These are phyloP conservation scores for Penicillium manginii DNA, from an alignment of 495 filamentous ascomycete genomes.

Conservation along the genomic window DNA sequence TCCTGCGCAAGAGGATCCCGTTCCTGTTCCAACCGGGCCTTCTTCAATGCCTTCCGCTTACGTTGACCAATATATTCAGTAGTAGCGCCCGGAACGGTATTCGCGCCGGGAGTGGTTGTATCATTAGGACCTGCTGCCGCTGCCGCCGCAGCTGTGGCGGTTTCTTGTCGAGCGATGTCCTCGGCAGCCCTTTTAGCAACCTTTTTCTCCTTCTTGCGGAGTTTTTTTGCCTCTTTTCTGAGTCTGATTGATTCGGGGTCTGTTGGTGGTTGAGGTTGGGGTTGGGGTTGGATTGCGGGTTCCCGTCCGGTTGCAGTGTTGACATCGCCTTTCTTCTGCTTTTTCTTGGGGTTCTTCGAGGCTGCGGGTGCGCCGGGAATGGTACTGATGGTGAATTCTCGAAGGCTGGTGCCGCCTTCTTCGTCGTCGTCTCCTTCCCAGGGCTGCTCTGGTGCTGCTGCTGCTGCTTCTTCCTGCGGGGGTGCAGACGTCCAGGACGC, in stretches of 20 bases:
- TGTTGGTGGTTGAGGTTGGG: neutral
- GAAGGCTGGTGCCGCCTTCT: conserved; percentile 23
- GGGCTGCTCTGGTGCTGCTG: conserved; percentile 5
- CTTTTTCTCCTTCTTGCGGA: conserved; percentile 28
- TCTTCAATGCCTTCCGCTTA: neutral
- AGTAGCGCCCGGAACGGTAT: too few species aligned
- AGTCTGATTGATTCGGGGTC: conserved; percentile 16
- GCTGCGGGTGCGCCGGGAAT: neutral
- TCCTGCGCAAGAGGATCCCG: neutral
- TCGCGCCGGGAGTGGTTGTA: too few species aligned
- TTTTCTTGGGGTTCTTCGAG: neutral
- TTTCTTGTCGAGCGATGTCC: neutral
- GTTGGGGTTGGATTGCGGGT: too few species aligned
- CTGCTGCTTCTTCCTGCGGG: neutral
- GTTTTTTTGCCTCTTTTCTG: conserved; percentile 21
- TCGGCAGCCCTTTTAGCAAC: neutral
- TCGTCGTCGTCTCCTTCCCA: conserved; percentile 1
- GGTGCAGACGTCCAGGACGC: conserved; percentile 33
- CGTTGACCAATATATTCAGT: neutral
- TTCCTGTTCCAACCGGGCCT: neutral
- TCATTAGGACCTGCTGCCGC: neutral
- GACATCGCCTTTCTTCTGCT: neutral
- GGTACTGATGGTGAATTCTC: neutral
- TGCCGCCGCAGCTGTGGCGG: neutral
- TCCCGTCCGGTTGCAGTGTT: neutral